Base-by-base conservation (phyloP, 805 yeast genomes). In the Suhomyces xylopsoci region DNA sequence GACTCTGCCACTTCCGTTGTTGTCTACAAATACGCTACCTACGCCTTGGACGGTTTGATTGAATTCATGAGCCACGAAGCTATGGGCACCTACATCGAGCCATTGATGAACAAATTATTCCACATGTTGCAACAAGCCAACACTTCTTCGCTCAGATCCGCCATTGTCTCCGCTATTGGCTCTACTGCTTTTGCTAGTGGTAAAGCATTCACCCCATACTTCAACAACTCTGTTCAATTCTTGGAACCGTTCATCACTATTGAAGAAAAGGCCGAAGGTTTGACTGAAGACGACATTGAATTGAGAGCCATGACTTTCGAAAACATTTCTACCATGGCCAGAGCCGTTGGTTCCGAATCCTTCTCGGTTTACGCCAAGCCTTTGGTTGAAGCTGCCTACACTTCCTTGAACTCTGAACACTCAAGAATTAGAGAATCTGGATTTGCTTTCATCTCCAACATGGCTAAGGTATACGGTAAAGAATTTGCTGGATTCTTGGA, bases 161-260 rank as follows among this genome's bases (percentile, higher is more conserved):
- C 90, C 55, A 85, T 88, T 65, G 97, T 94, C 54, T 88, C 96
- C 50, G 97, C 97, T 40, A 89, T 94, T 68, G 98, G 98, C 51
- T 92, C 98, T 40, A 90, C 97, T 54, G 98, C 99, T 26, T 91
- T 87, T 66, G 96, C 98, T 52, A 84, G 97, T 44, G 97, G 97
- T 71, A 85, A 85, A 62, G 81, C 88, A 40, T 94, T 89, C 73
- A 76, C 81, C 55, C 97, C 98, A 55, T 94, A 81, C 77, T 93
- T 93, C 71, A 82, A 84, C 65, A 81, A 84, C 57, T 88, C 97
- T 49, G 83, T 93, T 61, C 84, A 85, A 67, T 82, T 81, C 57
- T 80, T 94, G 62, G 94, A 90, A 71, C 91, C 90, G 55, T 93
- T 84, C 67, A 84, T 92, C 62, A 81, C 85, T 58, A 81, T 84